These are phyloP conservation scores for Paulownia fortunei DNA, from an alignment of 257 asterid genomes.

Conservation along the genomic window DNA sequence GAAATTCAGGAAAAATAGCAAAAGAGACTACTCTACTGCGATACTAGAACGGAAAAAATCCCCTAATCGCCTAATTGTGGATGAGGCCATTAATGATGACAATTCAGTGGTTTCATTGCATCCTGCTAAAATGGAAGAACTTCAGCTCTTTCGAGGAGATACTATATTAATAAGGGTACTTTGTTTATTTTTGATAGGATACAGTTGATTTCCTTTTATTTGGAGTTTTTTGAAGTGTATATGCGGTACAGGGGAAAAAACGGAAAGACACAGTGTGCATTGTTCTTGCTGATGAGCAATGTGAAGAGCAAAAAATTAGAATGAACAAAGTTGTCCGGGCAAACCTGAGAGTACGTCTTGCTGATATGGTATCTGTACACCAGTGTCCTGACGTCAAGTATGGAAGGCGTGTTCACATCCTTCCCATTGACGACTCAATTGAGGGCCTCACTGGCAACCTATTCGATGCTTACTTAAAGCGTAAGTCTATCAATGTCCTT, in stretches of 20 bases:
- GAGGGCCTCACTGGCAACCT: constrained; percentile 58
- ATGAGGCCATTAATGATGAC: constrained; percentile 56
- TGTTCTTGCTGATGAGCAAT: constrained; percentile 49
- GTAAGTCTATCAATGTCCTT: constrained; percentile 27
- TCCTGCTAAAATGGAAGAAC: constrained; percentile 52
- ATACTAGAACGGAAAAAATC: constrained; percentile 53
- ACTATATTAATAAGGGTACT: constrained; percentile 46
- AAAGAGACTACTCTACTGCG: constrained; percentile 47
- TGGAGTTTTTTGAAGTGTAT: background rate
- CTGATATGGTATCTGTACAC: constrained; percentile 51
- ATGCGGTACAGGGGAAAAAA: constrained; percentile 41
- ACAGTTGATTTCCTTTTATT: background rate
- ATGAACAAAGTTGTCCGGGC: constrained; percentile 59
- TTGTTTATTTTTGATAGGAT: background rate
- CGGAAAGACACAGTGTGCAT: constrained; percentile 52
- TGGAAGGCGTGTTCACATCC: constrained; percentile 56
- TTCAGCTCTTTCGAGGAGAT: constrained; percentile 54
- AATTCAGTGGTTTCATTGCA: constrained; percentile 50
- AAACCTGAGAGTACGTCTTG: constrained; percentile 46
- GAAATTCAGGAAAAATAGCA: constrained; percentile 42
- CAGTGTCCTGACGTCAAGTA: constrained; percentile 57
- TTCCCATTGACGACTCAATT: constrained; percentile 49
- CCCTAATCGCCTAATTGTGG: constrained; percentile 56
- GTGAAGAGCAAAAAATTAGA: constrained; percentile 49
- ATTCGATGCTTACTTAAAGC: constrained; percentile 52